Evolutionary conservation across 768 basidiomycete genomes (phyloP).

Genomic region (Dendrothele bispora): DNA sequence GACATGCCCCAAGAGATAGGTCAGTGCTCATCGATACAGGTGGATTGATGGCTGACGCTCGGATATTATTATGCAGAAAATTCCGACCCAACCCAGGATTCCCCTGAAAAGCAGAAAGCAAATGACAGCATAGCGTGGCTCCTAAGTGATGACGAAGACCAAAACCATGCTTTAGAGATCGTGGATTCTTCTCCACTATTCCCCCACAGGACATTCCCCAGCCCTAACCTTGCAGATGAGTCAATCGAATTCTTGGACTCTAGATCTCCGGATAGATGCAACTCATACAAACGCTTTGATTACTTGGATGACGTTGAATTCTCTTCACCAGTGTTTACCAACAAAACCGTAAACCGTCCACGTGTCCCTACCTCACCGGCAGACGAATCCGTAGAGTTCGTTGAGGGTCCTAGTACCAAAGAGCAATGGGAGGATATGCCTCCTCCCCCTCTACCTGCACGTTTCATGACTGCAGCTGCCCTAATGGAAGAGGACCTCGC

Average conservation of each 20-base stretch:
- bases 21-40: neutral
- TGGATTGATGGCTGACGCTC: too few species aligned
- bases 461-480: slow-evolving; percentile 17
- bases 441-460: slow-evolving; percentile 36
- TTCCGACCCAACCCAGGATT: too few species aligned
- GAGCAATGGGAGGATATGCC: slow-evolving; percentile 29
- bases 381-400: slow-evolving; percentile 13
- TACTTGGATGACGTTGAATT: slow-evolving; percentile 6
- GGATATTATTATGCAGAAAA: too few species aligned
- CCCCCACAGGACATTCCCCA: neutral
- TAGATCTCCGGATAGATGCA: too few species aligned
- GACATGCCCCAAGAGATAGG: slow-evolving; percentile 16
- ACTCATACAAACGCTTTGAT: too few species aligned
- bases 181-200: slow-evolving; percentile 48
- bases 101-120: too few species aligned
- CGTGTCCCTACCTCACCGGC: too few species aligned
- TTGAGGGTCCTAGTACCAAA: slow-evolving; percentile 10
- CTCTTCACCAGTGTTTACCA: slow-evolving; percentile 1
- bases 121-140: slow-evolving; percentile 64
- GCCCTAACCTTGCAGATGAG: slow-evolving; percentile 16
- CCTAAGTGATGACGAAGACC: slow-evolving; percentile 58
- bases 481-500: too few species aligned
- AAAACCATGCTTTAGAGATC: slow-evolving; percentile 52
- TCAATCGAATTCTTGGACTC: slow-evolving; percentile 23
- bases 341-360: too few species aligned